Evolutionary conservation across 768 basidiomycete genomes (phyloP).

Genomic region (Phaeotremella skinneri): DNA sequence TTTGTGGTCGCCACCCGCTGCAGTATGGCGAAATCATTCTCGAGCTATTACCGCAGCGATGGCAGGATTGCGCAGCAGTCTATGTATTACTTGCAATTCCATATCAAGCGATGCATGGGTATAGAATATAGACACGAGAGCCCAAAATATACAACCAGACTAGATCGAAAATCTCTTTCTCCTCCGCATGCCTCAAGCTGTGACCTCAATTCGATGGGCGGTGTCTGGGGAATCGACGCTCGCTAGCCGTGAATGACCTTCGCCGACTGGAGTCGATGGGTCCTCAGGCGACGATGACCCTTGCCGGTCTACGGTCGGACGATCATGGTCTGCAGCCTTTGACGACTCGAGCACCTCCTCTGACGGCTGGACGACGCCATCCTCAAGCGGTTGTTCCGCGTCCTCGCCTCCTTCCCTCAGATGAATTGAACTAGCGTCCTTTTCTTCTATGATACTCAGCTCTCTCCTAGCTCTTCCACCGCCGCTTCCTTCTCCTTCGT

Average conservation of each 20-base stretch:
- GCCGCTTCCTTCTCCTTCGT: constrained; percentile 19
- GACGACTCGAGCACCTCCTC: background rate
- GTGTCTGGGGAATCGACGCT: background rate
- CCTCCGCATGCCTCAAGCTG: background rate
- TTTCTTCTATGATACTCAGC: constrained; percentile 48
- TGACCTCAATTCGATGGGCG: background rate
- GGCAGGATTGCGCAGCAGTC: no score
- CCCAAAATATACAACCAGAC: background rate
- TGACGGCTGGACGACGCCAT: background rate
- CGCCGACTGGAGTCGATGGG: background rate
- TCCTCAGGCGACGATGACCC: constrained; percentile 1
- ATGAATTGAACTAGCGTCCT: constrained; percentile 7
- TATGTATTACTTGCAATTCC: no score
- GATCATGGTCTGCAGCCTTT: constrained; percentile 4
- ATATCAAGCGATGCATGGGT: background rate
- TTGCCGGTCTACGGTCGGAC: constrained; percentile 6
- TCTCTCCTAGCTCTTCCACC: constrained; percentile 42
- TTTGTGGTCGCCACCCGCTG: no score
- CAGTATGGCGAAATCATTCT: no score
- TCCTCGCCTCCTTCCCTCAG: constrained; percentile 2
- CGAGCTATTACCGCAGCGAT: no score
- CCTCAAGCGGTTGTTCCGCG: constrained; percentile 2
- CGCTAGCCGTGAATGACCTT: background rate
- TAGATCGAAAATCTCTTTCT: background rate
- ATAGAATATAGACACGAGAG: background rate